Base-by-base conservation (phyloP, 2,329 filamentous ascomycete genomes). In the Pseudomassariella vexata region DNA sequence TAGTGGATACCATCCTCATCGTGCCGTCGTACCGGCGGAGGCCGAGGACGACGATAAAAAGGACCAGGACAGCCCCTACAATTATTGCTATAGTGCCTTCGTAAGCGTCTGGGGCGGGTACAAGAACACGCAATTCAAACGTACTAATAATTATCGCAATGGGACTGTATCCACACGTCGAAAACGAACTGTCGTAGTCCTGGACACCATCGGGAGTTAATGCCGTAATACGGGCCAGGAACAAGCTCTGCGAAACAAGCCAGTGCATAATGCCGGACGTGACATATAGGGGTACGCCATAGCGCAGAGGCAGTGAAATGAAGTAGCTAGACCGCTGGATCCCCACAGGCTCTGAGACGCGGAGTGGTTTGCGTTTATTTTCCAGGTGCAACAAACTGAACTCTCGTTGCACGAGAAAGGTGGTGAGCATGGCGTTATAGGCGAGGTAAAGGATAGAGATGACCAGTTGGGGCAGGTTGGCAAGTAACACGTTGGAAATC, bases 171-270 rank as follows among this genome's bases (percentile, higher is more conserved):
- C 45, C 55, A 21, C 46, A 47, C 0, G 48, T 52, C 2, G 53
- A 55, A 21, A 56, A 56, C 0, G 53, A 53, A 27, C 55, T 41
- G 2, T 6, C 24, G 4, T 28, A 21, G 27, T 56, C 48, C 2
- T 42, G 25, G 3, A 9, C n/a, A 0, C 49, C 52, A 8, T 45
- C 35, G 2, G 47, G 43, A 3, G 26, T 7, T 21, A 56, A 7
- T 2, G 50, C 52, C 2, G 47, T 48, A 14, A 65, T 57, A 3
- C 57, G 48, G 0, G 60, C 60, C 0, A 68, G 39, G 44, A 68
- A 71, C 2, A 69, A 37, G 25, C 57, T 60, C 36, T 68, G 63
- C 0, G 66, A 72, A 4, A 67, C 51, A 5, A 71, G 49, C 66
- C 66, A 73, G 40, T 72, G 66, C 32, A 70, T 46, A 2, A 65